Percentiles rank a stretch among this genome's conserved stretches.
phyloP scores from a whole-genome alignment of 495 filamentous ascomycete genomes.

The Recurvomyces mirabilis region DNA sequence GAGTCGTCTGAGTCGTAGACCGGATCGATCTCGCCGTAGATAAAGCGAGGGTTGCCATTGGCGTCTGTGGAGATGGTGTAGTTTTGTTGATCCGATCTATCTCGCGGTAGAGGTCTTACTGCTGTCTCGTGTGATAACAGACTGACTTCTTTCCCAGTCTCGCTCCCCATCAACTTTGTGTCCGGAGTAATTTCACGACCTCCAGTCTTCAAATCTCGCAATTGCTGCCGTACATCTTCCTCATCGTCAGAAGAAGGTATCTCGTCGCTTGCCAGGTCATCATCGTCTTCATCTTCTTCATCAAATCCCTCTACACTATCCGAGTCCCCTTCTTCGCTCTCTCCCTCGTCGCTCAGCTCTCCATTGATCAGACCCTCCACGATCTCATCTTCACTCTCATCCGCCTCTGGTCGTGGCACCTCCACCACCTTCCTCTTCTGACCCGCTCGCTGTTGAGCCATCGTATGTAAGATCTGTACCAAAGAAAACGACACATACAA shows the following conservation, averaged over 20 bases:
- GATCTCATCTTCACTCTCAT: conserved; percentile 30
- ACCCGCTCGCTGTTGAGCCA: conserved; percentile 14
- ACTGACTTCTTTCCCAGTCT: conserved; percentile 11
- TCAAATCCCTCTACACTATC: conserved; percentile 28
- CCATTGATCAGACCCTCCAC: conserved; percentile 45
- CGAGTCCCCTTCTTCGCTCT: conserved; percentile 29
- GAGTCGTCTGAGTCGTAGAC: conserved; percentile 93
- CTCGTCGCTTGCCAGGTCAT: conserved; percentile 38
- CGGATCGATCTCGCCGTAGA: conserved; percentile 84
- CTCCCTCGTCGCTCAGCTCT: conserved; percentile 41
- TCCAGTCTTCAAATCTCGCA: conserved; percentile 22
- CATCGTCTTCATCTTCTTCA: conserved; percentile 36
- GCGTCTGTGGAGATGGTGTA: conserved; percentile 54
- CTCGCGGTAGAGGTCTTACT: conserved; percentile 22
- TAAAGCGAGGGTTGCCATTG: conserved; percentile 61
- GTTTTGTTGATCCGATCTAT: conserved; percentile 35
- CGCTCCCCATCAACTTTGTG: conserved; percentile 17
- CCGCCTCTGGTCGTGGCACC: conserved; percentile 33
- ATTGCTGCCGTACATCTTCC: conserved; percentile 28
- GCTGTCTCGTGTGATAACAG: conserved; percentile 5
- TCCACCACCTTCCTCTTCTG: conserved; percentile 48
- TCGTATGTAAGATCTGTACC: no score
- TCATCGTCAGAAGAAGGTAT: conserved; percentile 43
- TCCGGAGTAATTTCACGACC: conserved; percentile 21
- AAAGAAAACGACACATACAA: no score